These are phyloP conservation scores for Ganoderma multipileum DNA, from an alignment of 1,284 basidiomycete species.

Conservation along the genomic window DNA sequence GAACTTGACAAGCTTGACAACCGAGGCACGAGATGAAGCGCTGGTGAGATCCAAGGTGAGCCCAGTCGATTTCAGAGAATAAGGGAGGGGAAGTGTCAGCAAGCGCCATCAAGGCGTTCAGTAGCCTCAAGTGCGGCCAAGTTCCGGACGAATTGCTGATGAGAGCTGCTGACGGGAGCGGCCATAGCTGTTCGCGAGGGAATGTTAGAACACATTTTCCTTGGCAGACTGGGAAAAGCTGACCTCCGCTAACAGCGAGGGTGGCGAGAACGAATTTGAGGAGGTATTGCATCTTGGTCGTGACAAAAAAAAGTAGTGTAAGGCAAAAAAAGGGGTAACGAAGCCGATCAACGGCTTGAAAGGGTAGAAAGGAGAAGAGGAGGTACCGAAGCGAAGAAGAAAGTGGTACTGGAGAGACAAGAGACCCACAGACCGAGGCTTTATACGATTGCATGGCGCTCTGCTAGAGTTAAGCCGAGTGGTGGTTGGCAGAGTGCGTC, in stretches of 20 bases:
- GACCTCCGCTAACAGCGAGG: not conserved
- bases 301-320: not conserved
- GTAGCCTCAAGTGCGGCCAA: too few relatives aligned
- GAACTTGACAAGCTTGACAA: too few relatives aligned
- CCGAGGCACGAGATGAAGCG: too few relatives aligned
- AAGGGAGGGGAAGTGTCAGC: too few relatives aligned
- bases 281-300: not conserved
- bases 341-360: not conserved
- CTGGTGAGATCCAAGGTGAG: too few relatives aligned
- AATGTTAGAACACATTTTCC: not conserved
- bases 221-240: not conserved
- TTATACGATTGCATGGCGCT: not conserved
- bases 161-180: not conserved
- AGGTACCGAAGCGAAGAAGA: too few relatives aligned
- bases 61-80: too few relatives aligned
- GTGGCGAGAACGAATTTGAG: constrained; percentile 1
- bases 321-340: not conserved
- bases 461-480: not conserved
- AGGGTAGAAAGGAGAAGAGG: not conserved
- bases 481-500: not conserved
- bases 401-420: not conserved
- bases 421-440: not conserved
- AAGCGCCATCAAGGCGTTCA: too few relatives aligned
- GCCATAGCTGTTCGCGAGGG: not conserved
- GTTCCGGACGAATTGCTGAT: too few relatives aligned